Evolutionary conservation across 2,329 filamentous ascomycete genomes (phyloP).

Genomic region (Trichocomaceae sp.): DNA sequence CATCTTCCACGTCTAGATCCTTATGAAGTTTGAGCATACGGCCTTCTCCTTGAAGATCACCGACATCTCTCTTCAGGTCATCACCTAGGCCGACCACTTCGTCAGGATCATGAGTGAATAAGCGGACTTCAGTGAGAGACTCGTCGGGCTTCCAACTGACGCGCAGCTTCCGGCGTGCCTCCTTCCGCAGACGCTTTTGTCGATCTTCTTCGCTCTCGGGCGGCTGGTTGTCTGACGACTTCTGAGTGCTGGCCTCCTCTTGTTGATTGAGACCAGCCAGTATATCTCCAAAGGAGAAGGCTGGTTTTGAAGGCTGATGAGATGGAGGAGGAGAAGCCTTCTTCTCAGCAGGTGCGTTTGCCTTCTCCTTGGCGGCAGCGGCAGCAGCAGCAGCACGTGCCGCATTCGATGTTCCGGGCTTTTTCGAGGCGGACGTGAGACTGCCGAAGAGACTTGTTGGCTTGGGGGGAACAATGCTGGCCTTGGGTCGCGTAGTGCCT

Average conservation of each 20-base stretch:
- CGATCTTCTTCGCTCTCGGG: slow-evolving; percentile 56
- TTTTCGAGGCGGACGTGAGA: slow-evolving; percentile 44
- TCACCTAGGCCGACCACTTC: slow-evolving; percentile 56
- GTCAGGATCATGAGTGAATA: slow-evolving; percentile 58
- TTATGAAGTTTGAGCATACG: slow-evolving; percentile 46
- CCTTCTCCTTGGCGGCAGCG: slow-evolving; percentile 26
- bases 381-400: slow-evolving; percentile 40
- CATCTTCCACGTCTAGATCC: slow-evolving; percentile 52
- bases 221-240: slow-evolving; percentile 47
- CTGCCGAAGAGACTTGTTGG: slow-evolving; percentile 42
- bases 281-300: slow-evolving; percentile 45
- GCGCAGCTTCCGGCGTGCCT: slow-evolving; percentile 53
- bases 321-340: slow-evolving; percentile 28
- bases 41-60: slow-evolving; percentile 53
- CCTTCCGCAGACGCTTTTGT: slow-evolving; percentile 54
- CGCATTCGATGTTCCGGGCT: slow-evolving; percentile 45
- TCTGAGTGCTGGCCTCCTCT: slow-evolving; percentile 47
- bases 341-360: slow-evolving; percentile 29
- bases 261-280: slow-evolving; percentile 50
- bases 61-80: slow-evolving; percentile 52
- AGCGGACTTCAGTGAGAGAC: slow-evolving; percentile 49
- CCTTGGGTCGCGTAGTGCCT: slow-evolving; percentile 28
- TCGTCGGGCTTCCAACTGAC: slow-evolving; percentile 56
- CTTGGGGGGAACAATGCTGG: slow-evolving; percentile 37
- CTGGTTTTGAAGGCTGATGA: slow-evolving; percentile 29